phyloP scores from a whole-genome alignment of 805 yeast genomes.

The Kodamaea laetipori region DNA sequence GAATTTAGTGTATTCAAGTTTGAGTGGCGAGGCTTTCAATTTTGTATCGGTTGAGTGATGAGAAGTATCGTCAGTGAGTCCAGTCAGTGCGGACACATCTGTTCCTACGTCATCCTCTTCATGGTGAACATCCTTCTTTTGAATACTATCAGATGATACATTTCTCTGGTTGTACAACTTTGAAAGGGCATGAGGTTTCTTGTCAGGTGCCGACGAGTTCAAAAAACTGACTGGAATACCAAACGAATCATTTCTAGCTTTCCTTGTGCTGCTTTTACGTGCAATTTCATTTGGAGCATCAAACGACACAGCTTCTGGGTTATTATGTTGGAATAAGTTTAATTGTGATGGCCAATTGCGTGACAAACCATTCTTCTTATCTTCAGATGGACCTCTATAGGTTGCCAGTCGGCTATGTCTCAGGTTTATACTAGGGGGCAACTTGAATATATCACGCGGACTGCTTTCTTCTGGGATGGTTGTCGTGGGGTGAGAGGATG shows the following conservation, averaged over 20 bases:
- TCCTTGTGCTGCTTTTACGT: constrained; percentile 39
- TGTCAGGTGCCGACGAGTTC: constrained; percentile 4
- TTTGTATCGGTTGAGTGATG: background rate
- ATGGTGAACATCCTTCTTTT: background rate
- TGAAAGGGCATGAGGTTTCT: constrained; percentile 14
- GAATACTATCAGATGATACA: constrained; percentile 2
- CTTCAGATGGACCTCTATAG: constrained; percentile 5
- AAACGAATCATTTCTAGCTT: constrained; percentile 30
- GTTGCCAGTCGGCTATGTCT: constrained; percentile 9
- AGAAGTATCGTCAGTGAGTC: background rate
- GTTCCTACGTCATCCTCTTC: constrained; percentile 8
- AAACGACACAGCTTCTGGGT: constrained; percentile 33
- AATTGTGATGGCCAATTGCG: constrained; percentile 57
- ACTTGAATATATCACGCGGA: background rate
- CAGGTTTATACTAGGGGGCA: background rate
- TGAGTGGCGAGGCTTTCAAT: background rate
- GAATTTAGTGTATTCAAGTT: constrained; percentile 22
- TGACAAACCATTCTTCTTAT: constrained; percentile 8
- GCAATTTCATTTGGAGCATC: constrained; percentile 33
- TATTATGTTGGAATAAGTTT: constrained; percentile 43
- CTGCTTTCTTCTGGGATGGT: constrained; percentile 6
- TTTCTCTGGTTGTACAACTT: constrained; percentile 11
- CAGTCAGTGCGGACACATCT: constrained; percentile 2
- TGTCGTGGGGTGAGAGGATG: background rate
- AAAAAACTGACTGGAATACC: constrained; percentile 27